Evolutionary conservation across 768 basidiomycete species (phyloP), one percentile per base, ranked within the genome.

Genomic region (Terana coerulea): DNA sequence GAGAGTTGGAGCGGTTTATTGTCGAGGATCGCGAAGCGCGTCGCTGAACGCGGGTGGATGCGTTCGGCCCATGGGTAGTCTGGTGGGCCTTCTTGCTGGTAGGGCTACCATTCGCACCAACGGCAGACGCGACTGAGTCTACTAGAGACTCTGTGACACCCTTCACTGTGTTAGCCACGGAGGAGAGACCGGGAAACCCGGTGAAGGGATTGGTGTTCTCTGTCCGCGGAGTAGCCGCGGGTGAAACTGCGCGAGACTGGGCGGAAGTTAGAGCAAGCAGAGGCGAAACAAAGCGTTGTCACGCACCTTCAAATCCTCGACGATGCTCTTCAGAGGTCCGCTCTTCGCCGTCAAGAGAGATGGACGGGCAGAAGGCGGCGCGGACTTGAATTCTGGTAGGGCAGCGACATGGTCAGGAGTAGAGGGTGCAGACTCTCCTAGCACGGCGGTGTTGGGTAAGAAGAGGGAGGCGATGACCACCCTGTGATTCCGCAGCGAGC

Each of bases 401-500:
- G 51, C 56, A 21, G 57, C 26, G 39, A 57, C 24, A 54, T 57
- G 48, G 21, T 64, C 61, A 28, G 83, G 80, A 0, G 83, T 81
- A 0, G 79, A 61, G 0, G 78, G 77, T 12, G 69, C 65, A 0
- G 81, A 81, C 51, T 83, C 77, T 64, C 78, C 81, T 35, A 82
- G 69, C 39, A 83, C 79, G 36, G 81, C 80, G 31, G 88, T 87
- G 53, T 79, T 80, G 31, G 90, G 90, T 30, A 91, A 81, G 64
- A 92, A 91, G 52, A 91, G 81, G n/a, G 86, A 85, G 14, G 88
- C 90, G 65, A 92, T 83, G 66, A 91, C 73, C 49, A 87, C 76
- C 28, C 90, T 74, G 66, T 88, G 85, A 67, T 81, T 80, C 49
- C 84, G 75, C 62, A 89, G 78, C 31, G 87, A 83, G 64, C 76